phyloP scores from a whole-genome alignment of 768 basidiomycete species.

The Rickenella mellea region DNA sequence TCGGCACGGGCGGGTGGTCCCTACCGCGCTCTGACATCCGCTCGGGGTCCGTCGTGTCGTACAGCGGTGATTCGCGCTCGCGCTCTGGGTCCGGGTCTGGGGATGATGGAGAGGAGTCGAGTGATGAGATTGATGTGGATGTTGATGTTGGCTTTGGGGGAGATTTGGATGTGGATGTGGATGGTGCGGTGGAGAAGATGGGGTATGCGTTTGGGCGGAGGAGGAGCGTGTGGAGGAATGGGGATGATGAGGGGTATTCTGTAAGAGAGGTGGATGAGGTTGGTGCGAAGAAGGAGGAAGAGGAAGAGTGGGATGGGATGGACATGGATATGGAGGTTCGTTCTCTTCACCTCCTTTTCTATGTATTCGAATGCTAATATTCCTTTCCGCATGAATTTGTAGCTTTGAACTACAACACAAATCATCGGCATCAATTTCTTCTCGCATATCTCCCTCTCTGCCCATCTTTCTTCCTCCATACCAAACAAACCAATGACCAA shows the following conservation, averaged over 20 bases:
- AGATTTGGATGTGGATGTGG: constrained; percentile 10
- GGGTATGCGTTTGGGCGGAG: constrained; percentile 16
- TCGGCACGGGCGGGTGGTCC: constrained; percentile 35
- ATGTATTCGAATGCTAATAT: neutral
- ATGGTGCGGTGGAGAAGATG: constrained; percentile 7
- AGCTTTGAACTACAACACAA: neutral
- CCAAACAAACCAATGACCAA: too few relatives aligned
- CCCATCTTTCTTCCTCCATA: too few relatives aligned
- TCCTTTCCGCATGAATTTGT: neutral
- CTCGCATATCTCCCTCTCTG: neutral
- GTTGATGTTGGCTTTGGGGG: constrained; percentile 15
- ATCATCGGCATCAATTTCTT: neutral
- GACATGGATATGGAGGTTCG: constrained; percentile 35
- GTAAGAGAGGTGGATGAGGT: neutral
- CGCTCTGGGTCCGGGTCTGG: constrained; percentile 18
- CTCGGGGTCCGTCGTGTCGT: constrained; percentile 35
- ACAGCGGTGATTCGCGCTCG: constrained; percentile 24
- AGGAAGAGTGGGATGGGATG: constrained; percentile 35
- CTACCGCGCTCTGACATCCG: constrained; percentile 32
- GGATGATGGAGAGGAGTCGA: constrained; percentile 24
- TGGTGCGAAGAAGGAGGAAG: constrained; percentile 33
- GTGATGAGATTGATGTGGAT: constrained; percentile 19
- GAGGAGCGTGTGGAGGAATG: constrained; percentile 14
- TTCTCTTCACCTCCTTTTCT: neutral
- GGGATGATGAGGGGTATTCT: neutral